These are phyloP conservation scores for Coniochaeta hoffmannii DNA, from an alignment of 2,329 filamentous ascomycete genomes.

Conservation along the genomic window DNA sequence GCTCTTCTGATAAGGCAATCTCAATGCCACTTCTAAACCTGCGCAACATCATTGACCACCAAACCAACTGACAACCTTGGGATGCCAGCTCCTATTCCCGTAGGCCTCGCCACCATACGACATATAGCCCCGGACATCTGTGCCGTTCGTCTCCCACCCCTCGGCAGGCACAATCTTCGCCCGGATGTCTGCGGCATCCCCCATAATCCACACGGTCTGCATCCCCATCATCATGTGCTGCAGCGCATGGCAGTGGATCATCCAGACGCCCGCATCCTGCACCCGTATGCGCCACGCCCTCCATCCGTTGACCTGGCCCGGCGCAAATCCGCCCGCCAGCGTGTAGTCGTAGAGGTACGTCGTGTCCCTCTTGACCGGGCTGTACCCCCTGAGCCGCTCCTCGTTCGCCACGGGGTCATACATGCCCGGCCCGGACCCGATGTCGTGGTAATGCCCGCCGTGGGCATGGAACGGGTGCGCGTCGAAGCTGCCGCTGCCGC, in stretches of 20 bases:
- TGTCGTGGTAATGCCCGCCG: slow-evolving; percentile 45
- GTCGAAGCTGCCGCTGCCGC: slow-evolving; percentile 28
- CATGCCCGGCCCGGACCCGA: slow-evolving; percentile 44
- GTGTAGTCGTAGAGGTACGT: slow-evolving; percentile 50
- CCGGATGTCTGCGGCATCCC: slow-evolving; percentile 26
- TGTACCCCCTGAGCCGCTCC: slow-evolving; percentile 22
- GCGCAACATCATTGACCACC: not conserved
- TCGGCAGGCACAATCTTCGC: slow-evolving; percentile 26
- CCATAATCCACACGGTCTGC: slow-evolving; percentile 34
- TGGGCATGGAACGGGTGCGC: slow-evolving; percentile 49
- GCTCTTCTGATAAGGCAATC: no score
- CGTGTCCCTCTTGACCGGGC: slow-evolving; percentile 33
- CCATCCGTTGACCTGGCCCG: slow-evolving; percentile 44
- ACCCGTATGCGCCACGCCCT: slow-evolving; percentile 49
- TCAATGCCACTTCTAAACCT: no score
- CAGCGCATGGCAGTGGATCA: slow-evolving; percentile 54
- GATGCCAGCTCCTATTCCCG: slow-evolving; percentile 25
- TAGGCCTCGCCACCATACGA: slow-evolving; percentile 36
- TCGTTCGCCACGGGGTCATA: slow-evolving; percentile 45
- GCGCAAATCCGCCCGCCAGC: slow-evolving; percentile 22
- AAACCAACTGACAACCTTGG: slow-evolving; percentile 21
- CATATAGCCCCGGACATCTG: slow-evolving; percentile 26
- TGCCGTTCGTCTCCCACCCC: slow-evolving; percentile 9
- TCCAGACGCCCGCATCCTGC: slow-evolving; percentile 48
- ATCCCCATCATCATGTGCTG: slow-evolving; percentile 51